Conservation (phyloP, 2,329 filamentous ascomycete species). For the Delphinella strobiligena region DNA sequence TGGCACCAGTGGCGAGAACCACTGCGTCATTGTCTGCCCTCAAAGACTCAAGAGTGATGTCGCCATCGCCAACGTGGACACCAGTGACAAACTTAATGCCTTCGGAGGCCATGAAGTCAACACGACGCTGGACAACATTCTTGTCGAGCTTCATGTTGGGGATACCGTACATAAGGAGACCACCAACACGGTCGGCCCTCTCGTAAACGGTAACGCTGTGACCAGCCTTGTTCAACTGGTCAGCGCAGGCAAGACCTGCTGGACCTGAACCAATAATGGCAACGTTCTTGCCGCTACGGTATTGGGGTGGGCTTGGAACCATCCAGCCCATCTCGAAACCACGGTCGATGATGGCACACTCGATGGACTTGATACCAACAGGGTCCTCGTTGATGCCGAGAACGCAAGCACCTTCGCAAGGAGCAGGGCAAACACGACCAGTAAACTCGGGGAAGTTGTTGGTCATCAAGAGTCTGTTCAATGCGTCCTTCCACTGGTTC, state of each 20-base stretch:
- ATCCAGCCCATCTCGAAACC: constrained; percentile 99
- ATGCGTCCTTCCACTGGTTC: constrained; percentile 77
- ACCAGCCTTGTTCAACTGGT: constrained; percentile 88
- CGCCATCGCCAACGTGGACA: constrained; percentile 63
- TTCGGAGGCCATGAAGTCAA: constrained; percentile 87
- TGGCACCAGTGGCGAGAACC: constrained; percentile 83
- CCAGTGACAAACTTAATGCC: constrained; percentile 73
- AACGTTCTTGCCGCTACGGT: constrained; percentile 76
- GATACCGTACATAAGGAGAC: constrained; percentile 95
- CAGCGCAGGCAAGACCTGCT: constrained; percentile 76
- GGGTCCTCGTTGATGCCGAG: constrained; percentile 94
- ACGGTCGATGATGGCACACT: constrained; percentile 94
- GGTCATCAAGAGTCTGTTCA: constrained; percentile 85
- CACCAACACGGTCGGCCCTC: constrained; percentile 79
- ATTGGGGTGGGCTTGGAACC: constrained; percentile 65
- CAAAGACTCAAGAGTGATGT: constrained; percentile 57
- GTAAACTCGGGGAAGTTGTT: constrained; percentile 99
- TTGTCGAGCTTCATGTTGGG: constrained; percentile 99
- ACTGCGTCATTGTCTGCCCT: constrained; percentile 69
- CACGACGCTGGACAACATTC: constrained; percentile 87
- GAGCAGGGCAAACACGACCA: constrained; percentile 89
- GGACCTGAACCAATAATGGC: constrained; percentile 88
- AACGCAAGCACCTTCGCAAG: constrained; percentile 92
- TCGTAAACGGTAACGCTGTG: constrained; percentile 86
- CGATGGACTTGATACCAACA: constrained; percentile 95